Conservation (phyloP, 768 basidiomycete genomes). For the Kwoniella botswanensis region DNA sequence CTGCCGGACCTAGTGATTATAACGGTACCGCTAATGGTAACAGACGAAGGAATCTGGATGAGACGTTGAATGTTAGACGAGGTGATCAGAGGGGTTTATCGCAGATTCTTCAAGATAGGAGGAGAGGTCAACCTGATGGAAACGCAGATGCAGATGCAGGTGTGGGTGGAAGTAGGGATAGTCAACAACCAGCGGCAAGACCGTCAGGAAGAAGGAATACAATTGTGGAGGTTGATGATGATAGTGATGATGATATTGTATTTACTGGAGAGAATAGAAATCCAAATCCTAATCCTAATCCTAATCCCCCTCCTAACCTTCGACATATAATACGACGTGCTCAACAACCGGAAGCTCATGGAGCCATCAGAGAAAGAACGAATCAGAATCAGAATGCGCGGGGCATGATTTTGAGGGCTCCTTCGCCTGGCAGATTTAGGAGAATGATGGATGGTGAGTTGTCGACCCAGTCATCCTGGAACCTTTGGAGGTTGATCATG, state of each 20-base stretch:
- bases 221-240: slow-evolving; percentile 19
- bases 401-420: not conserved
- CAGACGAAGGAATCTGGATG: slow-evolving; percentile 3
- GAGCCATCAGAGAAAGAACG: not conserved
- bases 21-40: no score
- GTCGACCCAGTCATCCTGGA: no score
- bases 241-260: slow-evolving; percentile 25
- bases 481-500: not conserved
- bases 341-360: not conserved
- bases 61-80: slow-evolving; percentile 1
- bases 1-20: not conserved
- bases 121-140: not conserved
- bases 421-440: slow-evolving; percentile 10
- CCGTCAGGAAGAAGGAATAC: slow-evolving; percentile 4
- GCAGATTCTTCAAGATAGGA: slow-evolving; percentile 9
- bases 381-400: not conserved
- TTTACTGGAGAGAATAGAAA: slow-evolving; percentile 18
- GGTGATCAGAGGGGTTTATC: slow-evolving; percentile 17
- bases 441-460: slow-evolving; percentile 27
- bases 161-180: not conserved
- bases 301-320: slow-evolving; percentile 7
- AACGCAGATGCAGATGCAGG: not conserved
- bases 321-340: not conserved
- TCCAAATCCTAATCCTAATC: slow-evolving; percentile 1
- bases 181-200: not conserved